These are phyloP conservation scores for Fragosphaeria purpurea DNA, from an alignment of 2,329 filamentous ascomycete species.

Conservation along the genomic window DNA sequence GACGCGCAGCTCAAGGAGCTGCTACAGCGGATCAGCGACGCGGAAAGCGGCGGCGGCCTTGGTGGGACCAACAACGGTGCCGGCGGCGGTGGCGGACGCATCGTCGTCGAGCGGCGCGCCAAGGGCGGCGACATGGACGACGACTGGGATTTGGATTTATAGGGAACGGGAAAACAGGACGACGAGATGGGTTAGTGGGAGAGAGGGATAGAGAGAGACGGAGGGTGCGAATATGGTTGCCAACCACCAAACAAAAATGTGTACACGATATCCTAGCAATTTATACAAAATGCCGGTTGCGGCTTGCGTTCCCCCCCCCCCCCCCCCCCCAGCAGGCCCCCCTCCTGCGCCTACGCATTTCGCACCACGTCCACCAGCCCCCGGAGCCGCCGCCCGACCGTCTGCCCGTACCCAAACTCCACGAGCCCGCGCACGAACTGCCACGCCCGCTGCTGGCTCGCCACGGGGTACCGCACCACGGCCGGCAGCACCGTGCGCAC, in stretches of 20 bases:
- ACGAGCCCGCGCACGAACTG: slow-evolving; percentile 52
- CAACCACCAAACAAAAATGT: background rate
- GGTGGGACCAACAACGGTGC: slow-evolving; percentile 35
- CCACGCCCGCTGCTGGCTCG: slow-evolving; percentile 53
- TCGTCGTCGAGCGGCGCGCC: slow-evolving; percentile 65
- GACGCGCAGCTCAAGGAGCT: slow-evolving; percentile 92
- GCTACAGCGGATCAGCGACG: slow-evolving; percentile 71
- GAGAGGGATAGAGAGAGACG: background rate
- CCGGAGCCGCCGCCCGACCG: slow-evolving; percentile 2
- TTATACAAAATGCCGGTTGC: no score
- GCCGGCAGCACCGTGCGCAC: slow-evolving; percentile 69
- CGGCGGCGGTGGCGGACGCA: slow-evolving; percentile 65
- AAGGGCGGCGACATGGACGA: slow-evolving; percentile 82
- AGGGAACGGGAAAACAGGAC: background rate
- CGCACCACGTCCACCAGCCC: slow-evolving; percentile 11
- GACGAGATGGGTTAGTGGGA: background rate
- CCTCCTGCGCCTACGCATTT: slow-evolving; percentile 12
- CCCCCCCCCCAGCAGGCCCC: no score
- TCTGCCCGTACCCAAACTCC: slow-evolving; percentile 47
- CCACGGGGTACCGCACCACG: slow-evolving; percentile 72
- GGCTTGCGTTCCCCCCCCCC: no score
- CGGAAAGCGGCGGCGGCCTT: slow-evolving; percentile 58
- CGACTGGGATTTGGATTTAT: slow-evolving; percentile 30
- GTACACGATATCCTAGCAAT: background rate
- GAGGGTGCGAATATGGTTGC: background rate